Conservation (phyloP, 1,284 basidiomycete species). For the Ustilago bromivora region DNA sequence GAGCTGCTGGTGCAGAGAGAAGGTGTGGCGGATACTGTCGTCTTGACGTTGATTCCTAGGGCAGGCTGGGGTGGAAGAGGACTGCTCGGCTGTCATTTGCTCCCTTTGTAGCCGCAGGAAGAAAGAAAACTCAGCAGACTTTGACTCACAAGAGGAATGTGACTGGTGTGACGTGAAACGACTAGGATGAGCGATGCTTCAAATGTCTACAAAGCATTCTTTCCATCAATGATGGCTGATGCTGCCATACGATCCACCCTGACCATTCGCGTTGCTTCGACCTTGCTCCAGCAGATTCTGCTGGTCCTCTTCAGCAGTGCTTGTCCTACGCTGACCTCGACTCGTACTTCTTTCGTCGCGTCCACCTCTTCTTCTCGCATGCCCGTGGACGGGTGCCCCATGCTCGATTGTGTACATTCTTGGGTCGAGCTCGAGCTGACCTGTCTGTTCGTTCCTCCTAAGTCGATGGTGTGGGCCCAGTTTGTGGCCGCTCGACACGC, state of each 20-base stretch:
- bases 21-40: not conserved
- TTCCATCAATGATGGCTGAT: slow-evolving; percentile 16
- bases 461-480: slow-evolving; percentile 52
- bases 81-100: slow-evolving; percentile 46
- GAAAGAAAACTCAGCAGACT: not conserved
- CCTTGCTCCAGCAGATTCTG: slow-evolving; percentile 42
- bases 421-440: slow-evolving; percentile 41
- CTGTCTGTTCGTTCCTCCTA: slow-evolving; percentile 38
- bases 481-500: slow-evolving; percentile 55
- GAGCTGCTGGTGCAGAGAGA: slow-evolving; percentile 20
- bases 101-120: slow-evolving; percentile 20
- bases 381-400: slow-evolving; percentile 22
- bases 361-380: slow-evolving; percentile 9
- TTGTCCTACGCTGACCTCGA: slow-evolving; percentile 1
- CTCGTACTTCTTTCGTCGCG: slow-evolving; percentile 11
- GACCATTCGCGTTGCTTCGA: not conserved
- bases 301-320: slow-evolving; percentile 19
- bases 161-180: not conserved
- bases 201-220: not conserved
- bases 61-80: slow-evolving; percentile 54
- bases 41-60: slow-evolving; percentile 29
- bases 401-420: slow-evolving; percentile 42
- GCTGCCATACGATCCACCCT: slow-evolving; percentile 22
- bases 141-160: not conserved
- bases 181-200: not conserved